Evolutionary conservation across 2,329 filamentous ascomycete genomes (phyloP).

Genomic region (Neopestalotiopsis clavispora): DNA sequence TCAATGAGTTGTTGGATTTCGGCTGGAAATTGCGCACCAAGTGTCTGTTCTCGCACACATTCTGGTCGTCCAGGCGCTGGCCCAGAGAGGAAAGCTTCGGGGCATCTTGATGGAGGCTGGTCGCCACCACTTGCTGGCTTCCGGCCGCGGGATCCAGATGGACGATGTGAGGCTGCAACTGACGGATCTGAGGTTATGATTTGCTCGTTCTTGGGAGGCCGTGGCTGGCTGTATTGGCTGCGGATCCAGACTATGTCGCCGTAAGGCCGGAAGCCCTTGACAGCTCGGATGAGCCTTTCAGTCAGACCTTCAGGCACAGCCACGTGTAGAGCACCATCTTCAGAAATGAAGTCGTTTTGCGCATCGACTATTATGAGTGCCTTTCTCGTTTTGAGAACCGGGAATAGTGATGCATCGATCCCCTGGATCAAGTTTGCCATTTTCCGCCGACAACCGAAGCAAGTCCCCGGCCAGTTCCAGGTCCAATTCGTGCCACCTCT

Average conservation of each 20-base stretch:
- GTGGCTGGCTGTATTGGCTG: constrained; percentile 71
- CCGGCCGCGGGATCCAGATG: constrained; percentile 26
- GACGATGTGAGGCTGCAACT: constrained; percentile 18
- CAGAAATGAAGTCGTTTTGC: constrained; percentile 85
- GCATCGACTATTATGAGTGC: constrained; percentile 85
- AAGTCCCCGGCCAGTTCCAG: not conserved
- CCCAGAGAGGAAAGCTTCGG: constrained; percentile 47
- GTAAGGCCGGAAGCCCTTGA: constrained; percentile 72
- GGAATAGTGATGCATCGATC: constrained; percentile 60
- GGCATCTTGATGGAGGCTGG: constrained; percentile 25
- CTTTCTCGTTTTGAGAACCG: constrained; percentile 62
- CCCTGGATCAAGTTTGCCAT: not conserved
- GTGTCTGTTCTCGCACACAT: constrained; percentile 50
- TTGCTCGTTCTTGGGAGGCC: constrained; percentile 58
- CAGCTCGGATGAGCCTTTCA: constrained; percentile 68
- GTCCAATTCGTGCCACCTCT: not conserved
- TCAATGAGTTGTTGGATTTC: constrained; percentile 48
- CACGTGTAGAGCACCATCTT: constrained; percentile 71
- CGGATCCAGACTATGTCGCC: constrained; percentile 85
- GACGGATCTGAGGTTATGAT: constrained; percentile 49
- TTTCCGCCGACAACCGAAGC: not conserved
- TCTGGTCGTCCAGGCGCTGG: constrained; percentile 35
- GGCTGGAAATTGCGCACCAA: constrained; percentile 51
- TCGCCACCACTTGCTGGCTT: constrained; percentile 33
- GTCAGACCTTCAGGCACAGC: constrained; percentile 68